phyloP scores from a whole-genome alignment of 257 asterid species.

The Solanum boliviense region DNA sequence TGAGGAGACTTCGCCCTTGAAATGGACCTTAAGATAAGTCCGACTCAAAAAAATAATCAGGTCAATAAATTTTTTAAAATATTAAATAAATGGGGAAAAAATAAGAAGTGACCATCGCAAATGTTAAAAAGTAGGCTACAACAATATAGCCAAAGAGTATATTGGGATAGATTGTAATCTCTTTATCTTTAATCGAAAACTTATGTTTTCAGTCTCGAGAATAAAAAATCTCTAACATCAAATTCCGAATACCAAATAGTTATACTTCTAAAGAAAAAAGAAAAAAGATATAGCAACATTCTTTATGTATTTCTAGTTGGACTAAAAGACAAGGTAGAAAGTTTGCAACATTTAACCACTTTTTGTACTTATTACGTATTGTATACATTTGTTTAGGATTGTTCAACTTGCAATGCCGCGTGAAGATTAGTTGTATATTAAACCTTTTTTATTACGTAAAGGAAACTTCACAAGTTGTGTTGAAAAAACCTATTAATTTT shows the following conservation, averaged over 20 bases:
- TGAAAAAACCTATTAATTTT: not conserved
- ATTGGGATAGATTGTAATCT: not conserved
- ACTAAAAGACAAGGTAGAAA: not conserved
- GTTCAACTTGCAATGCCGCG: not conserved
- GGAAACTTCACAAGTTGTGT: not conserved
- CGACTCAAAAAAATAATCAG: not conserved
- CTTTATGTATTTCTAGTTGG: not conserved
- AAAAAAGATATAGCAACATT: not conserved
- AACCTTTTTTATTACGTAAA: not conserved
- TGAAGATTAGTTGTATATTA: not conserved
- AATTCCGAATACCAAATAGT: not conserved
- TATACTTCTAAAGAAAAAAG: not conserved
- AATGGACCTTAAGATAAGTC: not conserved
- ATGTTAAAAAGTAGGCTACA: not conserved
- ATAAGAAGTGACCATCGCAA: not conserved
- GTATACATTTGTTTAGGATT: not conserved
- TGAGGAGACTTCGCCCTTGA: not conserved
- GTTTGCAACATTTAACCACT: not conserved
- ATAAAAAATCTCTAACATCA: not conserved
- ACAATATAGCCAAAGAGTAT: not conserved
- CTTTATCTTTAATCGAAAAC: not conserved
- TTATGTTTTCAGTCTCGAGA: not conserved
- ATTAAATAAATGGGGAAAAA: not conserved
- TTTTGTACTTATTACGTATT: not conserved
- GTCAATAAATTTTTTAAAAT: not conserved